Percentiles rank a stretch among this genome's conserved stretches.
phyloP scores from a whole-genome alignment of 2,329 filamentous ascomycete species.

The Berkeleyomyces rouxiae region DNA sequence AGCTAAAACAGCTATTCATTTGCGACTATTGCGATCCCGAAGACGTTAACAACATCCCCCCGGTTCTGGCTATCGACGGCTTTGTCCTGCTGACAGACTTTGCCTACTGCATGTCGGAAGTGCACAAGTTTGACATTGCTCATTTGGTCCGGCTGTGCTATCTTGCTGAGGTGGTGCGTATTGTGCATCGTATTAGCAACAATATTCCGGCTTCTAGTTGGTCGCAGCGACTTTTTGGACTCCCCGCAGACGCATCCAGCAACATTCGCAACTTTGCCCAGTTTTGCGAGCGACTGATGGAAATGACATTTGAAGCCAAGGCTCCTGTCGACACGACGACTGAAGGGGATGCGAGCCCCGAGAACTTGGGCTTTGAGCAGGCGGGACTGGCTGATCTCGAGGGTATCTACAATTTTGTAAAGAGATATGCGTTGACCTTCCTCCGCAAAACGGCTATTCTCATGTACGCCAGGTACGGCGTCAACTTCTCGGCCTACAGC shows the following conservation, averaged over 20 bases:
- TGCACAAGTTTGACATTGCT: constrained; percentile 54
- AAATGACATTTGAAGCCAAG: constrained; percentile 16
- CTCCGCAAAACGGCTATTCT: constrained; percentile 72
- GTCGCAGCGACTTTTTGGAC: constrained; percentile 29
- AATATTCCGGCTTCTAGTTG: constrained; percentile 36
- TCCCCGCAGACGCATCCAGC: constrained; percentile 24
- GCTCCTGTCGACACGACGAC: constrained; percentile 1
- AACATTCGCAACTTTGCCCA: constrained; percentile 37
- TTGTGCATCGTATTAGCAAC: constrained; percentile 43
- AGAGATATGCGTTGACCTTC: constrained; percentile 78
- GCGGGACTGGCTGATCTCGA: constrained; percentile 35
- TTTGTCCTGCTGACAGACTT: constrained; percentile 73
- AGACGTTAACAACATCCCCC: constrained; percentile 33
- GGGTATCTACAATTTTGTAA: constrained; percentile 43
- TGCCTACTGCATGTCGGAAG: constrained; percentile 50
- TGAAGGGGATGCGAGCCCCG: background rate
- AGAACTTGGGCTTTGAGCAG: constrained; percentile 36
- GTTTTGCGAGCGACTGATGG: constrained; percentile 25
- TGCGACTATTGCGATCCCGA: constrained; percentile 17
- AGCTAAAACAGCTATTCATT: constrained; percentile 12
- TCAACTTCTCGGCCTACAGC: constrained; percentile 64
- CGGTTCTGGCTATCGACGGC: constrained; percentile 47
- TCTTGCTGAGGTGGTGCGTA: constrained; percentile 76
- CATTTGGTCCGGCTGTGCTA: constrained; percentile 78
- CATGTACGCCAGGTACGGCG: constrained; percentile 72